Conservation (phyloP, 2,329 filamentous ascomycete genomes). For the Sclerotinia trifoliorum region DNA sequence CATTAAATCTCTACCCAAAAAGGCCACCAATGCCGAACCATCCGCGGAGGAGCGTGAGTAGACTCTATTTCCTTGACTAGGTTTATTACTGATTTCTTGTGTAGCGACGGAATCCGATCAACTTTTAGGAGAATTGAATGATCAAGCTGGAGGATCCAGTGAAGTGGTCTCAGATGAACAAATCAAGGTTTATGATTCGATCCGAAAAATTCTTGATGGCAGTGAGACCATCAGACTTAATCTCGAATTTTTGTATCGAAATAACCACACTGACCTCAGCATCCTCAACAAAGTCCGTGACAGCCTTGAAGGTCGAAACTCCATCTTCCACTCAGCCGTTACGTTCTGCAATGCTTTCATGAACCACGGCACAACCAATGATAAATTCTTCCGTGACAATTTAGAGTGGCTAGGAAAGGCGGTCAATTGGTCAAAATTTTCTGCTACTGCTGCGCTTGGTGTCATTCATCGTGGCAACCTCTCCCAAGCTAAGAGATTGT, state of each 20-base stretch:
- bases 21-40: slow-evolving; percentile 42
- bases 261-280: slow-evolving; percentile 86
- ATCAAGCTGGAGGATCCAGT: slow-evolving; percentile 39
- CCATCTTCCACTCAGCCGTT: slow-evolving; percentile 96
- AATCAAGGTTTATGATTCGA: slow-evolving; percentile 59
- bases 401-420: slow-evolving; percentile 97
- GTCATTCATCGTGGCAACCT: slow-evolving; percentile 97
- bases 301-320: slow-evolving; percentile 91
- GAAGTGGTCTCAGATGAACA: slow-evolving; percentile 49
- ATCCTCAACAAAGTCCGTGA: slow-evolving; percentile 97
- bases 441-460: slow-evolving; percentile 90
- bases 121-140: slow-evolving; percentile 54
- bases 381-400: slow-evolving; percentile 98
- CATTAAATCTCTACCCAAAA: slow-evolving; percentile 70
- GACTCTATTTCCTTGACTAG: not conserved
- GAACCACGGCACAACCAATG: slow-evolving; percentile 97
- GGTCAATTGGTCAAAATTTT: slow-evolving; percentile 99
- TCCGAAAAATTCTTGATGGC: slow-evolving; percentile 73
- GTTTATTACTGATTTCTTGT: slow-evolving; percentile 3
- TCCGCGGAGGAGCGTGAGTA: slow-evolving; percentile 45
- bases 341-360: slow-evolving; percentile 99
- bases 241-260: slow-evolving; percentile 93
- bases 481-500: slow-evolving; percentile 85
- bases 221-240: slow-evolving; percentile 94
- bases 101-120: slow-evolving; percentile 49